A percentile compares a stretch with the other conserved stretches of the same genome.
Evolutionary conservation across 108 stramenopile species (phyloP).

Genomic region (Aurantiochytrium sp.): DNA sequence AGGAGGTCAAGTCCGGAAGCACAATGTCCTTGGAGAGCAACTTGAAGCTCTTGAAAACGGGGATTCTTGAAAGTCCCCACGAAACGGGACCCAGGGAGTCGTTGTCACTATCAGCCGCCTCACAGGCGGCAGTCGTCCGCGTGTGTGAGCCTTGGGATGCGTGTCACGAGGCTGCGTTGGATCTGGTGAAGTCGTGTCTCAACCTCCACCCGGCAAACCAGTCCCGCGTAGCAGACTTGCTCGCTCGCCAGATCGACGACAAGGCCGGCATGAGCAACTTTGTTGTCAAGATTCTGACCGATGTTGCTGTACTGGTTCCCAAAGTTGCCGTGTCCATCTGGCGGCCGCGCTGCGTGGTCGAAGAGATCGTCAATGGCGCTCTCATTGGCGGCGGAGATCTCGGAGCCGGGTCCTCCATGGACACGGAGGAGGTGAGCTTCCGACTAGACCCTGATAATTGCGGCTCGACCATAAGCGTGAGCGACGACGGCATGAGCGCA

Average conservation of each 20-base stretch:
- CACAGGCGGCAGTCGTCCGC: background rate
- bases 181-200: background rate
- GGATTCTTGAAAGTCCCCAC: background rate
- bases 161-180: background rate
- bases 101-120: background rate
- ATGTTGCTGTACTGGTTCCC: background rate
- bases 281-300: background rate
- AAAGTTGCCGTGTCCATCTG: background rate
- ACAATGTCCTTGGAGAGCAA: too few relatives aligned
- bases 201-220: background rate
- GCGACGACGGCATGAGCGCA: background rate
- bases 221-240: background rate
- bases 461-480: background rate
- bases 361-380: slow-evolving; percentile 2
- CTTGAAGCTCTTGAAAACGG: too few relatives aligned
- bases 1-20: too few relatives aligned
- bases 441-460: background rate
- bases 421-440: background rate
- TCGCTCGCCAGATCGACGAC: background rate
- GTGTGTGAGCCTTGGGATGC: background rate
- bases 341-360: background rate
- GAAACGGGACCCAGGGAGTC: background rate
- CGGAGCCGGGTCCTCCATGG: background rate
- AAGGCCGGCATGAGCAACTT: background rate
- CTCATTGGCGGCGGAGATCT: background rate